Evolutionary conservation across 2,329 filamentous ascomycete species (phyloP).

Genomic region (Torrubiella hemipterigena): DNA sequence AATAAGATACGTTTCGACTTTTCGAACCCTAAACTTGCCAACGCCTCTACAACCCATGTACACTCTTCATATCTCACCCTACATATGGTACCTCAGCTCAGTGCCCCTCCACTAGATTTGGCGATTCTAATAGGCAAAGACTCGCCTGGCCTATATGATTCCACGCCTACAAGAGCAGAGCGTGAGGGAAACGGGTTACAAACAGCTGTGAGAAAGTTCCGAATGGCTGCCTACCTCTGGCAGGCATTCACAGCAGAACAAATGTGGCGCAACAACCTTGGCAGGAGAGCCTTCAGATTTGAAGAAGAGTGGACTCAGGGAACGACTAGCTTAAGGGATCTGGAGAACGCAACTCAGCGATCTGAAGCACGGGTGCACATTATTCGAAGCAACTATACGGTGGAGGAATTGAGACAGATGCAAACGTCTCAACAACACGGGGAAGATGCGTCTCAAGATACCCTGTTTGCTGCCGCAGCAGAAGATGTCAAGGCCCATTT

Average conservation of each 20-base stretch:
- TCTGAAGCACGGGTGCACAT: conserved; percentile 87
- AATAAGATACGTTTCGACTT: conserved; percentile 88
- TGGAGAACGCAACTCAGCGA: conserved; percentile 59
- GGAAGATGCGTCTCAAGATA: conserved; percentile 55
- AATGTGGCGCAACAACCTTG: conserved; percentile 83
- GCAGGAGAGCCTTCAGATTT: conserved; percentile 75
- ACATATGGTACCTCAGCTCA: conserved; percentile 73
- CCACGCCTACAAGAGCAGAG: conserved; percentile 60
- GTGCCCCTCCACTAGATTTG: conserved; percentile 74
- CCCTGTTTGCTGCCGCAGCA: conserved; percentile 64
- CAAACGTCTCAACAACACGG: conserved; percentile 68
- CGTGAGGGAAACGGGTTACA: conserved; percentile 75
- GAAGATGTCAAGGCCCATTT: conserved; percentile 73
- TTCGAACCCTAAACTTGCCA: conserved; percentile 65
- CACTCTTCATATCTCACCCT: conserved; percentile 73
- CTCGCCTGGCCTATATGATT: conserved; percentile 76
- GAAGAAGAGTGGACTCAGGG: conserved; percentile 93
- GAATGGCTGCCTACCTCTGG: conserved; percentile 93
- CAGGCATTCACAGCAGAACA: conserved; percentile 95
- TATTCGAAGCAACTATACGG: conserved; percentile 70
- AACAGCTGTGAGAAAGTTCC: conserved; percentile 75
- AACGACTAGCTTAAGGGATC: conserved; percentile 65
- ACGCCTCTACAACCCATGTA: conserved; percentile 51
- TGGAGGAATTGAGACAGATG: conserved; percentile 70
- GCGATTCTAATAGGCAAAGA: conserved; percentile 82